Evolutionary conservation across 495 filamentous ascomycete genomes (phyloP), one percentile per base, ranked within the genome.

Genomic region (Rhizodiscina lignyota): DNA sequence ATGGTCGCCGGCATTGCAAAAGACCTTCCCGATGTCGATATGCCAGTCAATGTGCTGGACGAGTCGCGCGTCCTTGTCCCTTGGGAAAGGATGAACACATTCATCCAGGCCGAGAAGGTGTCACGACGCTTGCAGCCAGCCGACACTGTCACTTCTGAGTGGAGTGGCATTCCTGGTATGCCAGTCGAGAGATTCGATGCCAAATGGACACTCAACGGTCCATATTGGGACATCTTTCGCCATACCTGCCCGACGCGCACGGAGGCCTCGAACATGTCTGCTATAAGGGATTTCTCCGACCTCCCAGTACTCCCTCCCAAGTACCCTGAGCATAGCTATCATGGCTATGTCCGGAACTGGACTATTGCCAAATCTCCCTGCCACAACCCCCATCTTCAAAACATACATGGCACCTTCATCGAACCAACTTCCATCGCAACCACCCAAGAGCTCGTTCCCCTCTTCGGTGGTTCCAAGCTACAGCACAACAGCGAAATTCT

Each of bases 401-500:
- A 66, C 18, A 55, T 80, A 22, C 79, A 83, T 45, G 82, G 82
- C 24, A 73, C 76, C 33, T 70, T 87, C 27, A 71, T 77, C 36
- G 62, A 74, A 30, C 74, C 80, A 16, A 59, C 79, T 26, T 67
- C 60, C 18, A 60, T 75, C 39, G 48, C 60, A 2, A 61, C 66
- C 0, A 67, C 67, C 16, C 53, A 64, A 40, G 58, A 63, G 21
- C 55, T 84, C 21, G 60, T 83, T 20, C 82, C 81, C 0, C 51
- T 84, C 13, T 86, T 89, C 45, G 69, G 78, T 34, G 79, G 77
- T 34, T 77, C 68, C 48, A 87, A 89, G 51, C 61, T 84, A 31
- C 66, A 68, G 26, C 68, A 77, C 34, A 86, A 84, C 56, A 84
- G 82, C 51, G 81, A 87, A 38, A 79, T 87, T 41, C 63, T 86